Percentiles rank a stretch among this genome's conserved stretches.
Evolutionary conservation across 495 filamentous ascomycete genomes (phyloP).

Genomic region (Penicillium goetzii): DNA sequence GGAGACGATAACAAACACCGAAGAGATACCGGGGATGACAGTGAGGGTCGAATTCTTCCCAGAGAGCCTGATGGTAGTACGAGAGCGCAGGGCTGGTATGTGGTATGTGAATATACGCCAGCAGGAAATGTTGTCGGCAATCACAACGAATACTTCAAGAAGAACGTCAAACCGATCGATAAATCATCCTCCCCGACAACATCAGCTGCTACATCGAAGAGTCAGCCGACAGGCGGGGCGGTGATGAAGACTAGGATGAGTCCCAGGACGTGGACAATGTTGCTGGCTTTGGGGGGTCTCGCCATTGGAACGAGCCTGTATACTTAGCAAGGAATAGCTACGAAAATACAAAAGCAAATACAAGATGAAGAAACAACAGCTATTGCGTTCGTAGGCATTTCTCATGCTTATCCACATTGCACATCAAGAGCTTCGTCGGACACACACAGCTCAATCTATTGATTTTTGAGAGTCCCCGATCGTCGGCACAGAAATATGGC

Average conservation of each 20-base stretch:
- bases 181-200: constrained; percentile 20
- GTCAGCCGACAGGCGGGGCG: constrained; percentile 12
- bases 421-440: constrained; percentile 34
- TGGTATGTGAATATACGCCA: constrained; percentile 82
- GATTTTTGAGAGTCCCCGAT: constrained; percentile 36
- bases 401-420: constrained; percentile 45
- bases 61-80: constrained; percentile 17
- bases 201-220: constrained; percentile 7
- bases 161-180: constrained; percentile 43
- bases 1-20: constrained; percentile 3
- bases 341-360: constrained; percentile 10
- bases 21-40: constrained; percentile 5
- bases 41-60: neutral
- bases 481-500: constrained; percentile 25
- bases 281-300: constrained; percentile 21
- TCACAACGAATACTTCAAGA: constrained; percentile 45
- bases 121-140: constrained; percentile 73
- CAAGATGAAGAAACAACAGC: constrained; percentile 19
- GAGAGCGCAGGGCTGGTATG: constrained; percentile 64
- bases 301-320: constrained; percentile 26
- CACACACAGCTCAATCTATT: constrained; percentile 35
- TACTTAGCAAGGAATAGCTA: constrained; percentile 17
- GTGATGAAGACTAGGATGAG: constrained; percentile 1
- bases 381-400: constrained; percentile 38
- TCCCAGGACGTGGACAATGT: constrained; percentile 12